phyloP scores from a whole-genome alignment of 2,329 filamentous ascomycete genomes.

The Neonectria magnoliae region DNA sequence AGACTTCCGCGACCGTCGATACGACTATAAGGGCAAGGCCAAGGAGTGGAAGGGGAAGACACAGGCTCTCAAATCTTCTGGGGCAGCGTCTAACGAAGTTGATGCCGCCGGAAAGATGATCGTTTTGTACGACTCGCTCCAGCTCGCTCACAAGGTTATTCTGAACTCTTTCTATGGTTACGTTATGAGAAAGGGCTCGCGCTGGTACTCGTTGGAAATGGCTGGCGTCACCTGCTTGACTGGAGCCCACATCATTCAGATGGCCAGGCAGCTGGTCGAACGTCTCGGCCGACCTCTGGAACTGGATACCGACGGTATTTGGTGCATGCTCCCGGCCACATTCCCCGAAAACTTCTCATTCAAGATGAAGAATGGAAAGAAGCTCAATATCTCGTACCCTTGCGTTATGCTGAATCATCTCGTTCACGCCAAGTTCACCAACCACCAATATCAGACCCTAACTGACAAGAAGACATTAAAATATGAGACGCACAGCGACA shows the following conservation, averaged over 20 bases:
- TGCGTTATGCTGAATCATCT: slow-evolving; percentile 99
- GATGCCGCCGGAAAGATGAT: slow-evolving; percentile 99
- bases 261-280: slow-evolving; percentile 93
- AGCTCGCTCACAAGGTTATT: slow-evolving; percentile 98
- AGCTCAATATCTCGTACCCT: slow-evolving; percentile 94
- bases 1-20: slow-evolving; percentile 94
- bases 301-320: slow-evolving; percentile 98
- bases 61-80: slow-evolving; percentile 83
- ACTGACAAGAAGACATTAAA: slow-evolving; percentile 81
- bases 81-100: slow-evolving; percentile 78
- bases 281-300: slow-evolving; percentile 92
- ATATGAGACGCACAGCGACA: slow-evolving; percentile 98
- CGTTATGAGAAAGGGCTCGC: slow-evolving; percentile 98
- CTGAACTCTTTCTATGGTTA: slow-evolving; percentile 99
- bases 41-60: slow-evolving; percentile 99
- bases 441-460: slow-evolving; percentile 95
- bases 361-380: slow-evolving; percentile 95
- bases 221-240: slow-evolving; percentile 97
- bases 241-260: slow-evolving; percentile 94
- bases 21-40: slow-evolving; percentile 98
- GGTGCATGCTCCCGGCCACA: slow-evolving; percentile 96
- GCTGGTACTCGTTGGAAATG: slow-evolving; percentile 99
- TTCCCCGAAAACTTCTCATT: slow-evolving; percentile 98
- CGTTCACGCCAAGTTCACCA: slow-evolving; percentile 94
- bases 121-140: slow-evolving; percentile 91